Evolutionary conservation across 1,139 yeast species (phyloP), one percentile per base, ranked within the genome.

Genomic region (Suhomyces coccinellae): DNA sequence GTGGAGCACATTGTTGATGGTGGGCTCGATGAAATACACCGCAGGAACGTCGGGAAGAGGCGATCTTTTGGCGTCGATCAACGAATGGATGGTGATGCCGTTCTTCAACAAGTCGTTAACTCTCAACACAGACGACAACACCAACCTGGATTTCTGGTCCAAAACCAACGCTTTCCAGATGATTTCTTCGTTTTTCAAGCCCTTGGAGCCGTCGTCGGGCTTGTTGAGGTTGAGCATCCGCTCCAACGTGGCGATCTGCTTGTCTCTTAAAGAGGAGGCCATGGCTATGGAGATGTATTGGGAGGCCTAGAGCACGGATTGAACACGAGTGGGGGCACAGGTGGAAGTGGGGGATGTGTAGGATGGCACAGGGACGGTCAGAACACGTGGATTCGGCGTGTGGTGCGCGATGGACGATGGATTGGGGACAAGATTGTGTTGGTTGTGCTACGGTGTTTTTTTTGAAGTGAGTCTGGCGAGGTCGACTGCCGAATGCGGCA

Each of bases 1-100:
- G 22, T 68, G 61, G 37, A 79, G 67, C 39, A 93, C 73, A 60
- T 93, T 95, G 43, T 82, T 91, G 31, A 76, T 70, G 0, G 95
- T 87, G 4, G 99, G 99, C 48, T 87, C 87, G 37, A 93, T 83
- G 57, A 95, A 91, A 66, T 95, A 93, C 39, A 95, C 82, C 3
- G 83, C 99, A 1, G 98, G 97, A 8, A 91, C 98, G 57, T 93
- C 99, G 1, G 96, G 89, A 44, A 93, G 75, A 2, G 93, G 79
- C 20, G 91, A 80, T 51, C 99, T 73, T 46, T 79, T 80, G 40
- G 87, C 73, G 47, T 75, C 74, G 45, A 91, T 80, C 47, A 86
- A 67, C 50, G 93, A 76, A 63, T 93, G 98, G 54, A 90, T 86
- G 0, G 99, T 93, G 46, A 93, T 83, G 6, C 98, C 98, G 58